Base-by-base conservation (phyloP, 2,329 filamentous ascomycete genomes). In the Calonectria leucothoes region DNA sequence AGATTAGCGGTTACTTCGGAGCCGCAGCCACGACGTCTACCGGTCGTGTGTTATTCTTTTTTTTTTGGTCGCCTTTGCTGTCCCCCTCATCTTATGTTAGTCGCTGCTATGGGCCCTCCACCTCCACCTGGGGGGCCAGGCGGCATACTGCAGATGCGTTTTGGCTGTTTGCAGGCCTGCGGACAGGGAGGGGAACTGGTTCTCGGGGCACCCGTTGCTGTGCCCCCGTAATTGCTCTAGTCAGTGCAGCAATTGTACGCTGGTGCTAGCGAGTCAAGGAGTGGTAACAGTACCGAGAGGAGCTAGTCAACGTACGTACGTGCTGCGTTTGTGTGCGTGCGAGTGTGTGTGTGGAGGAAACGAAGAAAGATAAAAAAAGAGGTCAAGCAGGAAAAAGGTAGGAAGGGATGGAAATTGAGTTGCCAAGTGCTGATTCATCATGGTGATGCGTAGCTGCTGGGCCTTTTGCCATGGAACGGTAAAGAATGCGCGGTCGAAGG, bases 1-100 rank as follows among this genome's bases (percentile, higher is more conserved):
- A 69, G 72, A 39, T 63, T 70, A 79, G 71, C 72, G 70, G 69
- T 33, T 59, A 51, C 65, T 70, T 76, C 78, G 78, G 78, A 79
- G 70, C 78, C 78, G 78, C 78, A 79, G 72, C 71, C 66, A 76
- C 70, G 52, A 55, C 55, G 64, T 37, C 63, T 77, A 69, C 70
- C 77, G 74, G 77, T 59, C 55, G 55, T 61, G 55, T 64, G 48
- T 33, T 39, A 3, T 31, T 42, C 33, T 57, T 20, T 49, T 57
- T 27, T 33, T 25, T 57, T 59, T 31, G 29, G 61, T 25, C 39
- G 37, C 17, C 14, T 48, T 27, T 45, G 12, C 7, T 2, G n/a
- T 51, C 39, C 66, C 66, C 52, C 51, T 69, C 51, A 59, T 74
- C 49, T 61, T 61, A 61, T 61, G 55, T 61, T 61, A 61, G 55